Base-by-base conservation (phyloP, 2,329 filamentous ascomycete species). In the Curvularia sp. region DNA sequence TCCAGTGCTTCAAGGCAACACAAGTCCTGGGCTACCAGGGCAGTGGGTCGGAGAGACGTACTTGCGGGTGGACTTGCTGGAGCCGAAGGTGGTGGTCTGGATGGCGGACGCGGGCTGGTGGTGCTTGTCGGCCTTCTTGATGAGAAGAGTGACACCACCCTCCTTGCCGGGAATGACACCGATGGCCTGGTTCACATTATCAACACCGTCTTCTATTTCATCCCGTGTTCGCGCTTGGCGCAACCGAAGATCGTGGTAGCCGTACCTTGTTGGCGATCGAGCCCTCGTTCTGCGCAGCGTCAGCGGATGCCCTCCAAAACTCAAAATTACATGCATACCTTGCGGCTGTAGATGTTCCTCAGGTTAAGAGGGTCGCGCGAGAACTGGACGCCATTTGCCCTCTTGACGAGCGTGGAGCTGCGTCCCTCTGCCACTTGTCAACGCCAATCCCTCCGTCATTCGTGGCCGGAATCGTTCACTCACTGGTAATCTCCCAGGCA, bases 291-390 rank as follows among this genome's bases (percentile, higher is more conserved):
- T 96, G 78, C 52, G 50, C 39, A 57, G 42, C 47, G 55, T 76
- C 69, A 77, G 74, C 53, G 21, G 60, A 64, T 59, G 18, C 36
- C 15, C 18, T 23, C 34, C 57, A 49, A 53, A 53, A 56, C 55
- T 5, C 25, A 32, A 25, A 5, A 46, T 38, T 12, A 10, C 15
- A 21, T 42, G 43, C 78, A 67, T 82, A 95, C 92, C 89, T 96
- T 98, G 84, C 92, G 90, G 74, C 86, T 89, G 86, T 96, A 90
- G 82, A 89, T 84, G 89, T 97, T 98, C 80, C 83, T 86, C 81
- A 98, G 82, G 88, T 98, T 99, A 72, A 97, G 83, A 75, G 93
- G 92, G 80, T 98, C 94, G 74, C 91, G 90, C 73, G 94, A 98
- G 87, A 99, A 93, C 82, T 91, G 90, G 73, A 90, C 84, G 80